Conservation (phyloP, 2,329 filamentous ascomycete species). For the Diplodia mutila region DNA sequence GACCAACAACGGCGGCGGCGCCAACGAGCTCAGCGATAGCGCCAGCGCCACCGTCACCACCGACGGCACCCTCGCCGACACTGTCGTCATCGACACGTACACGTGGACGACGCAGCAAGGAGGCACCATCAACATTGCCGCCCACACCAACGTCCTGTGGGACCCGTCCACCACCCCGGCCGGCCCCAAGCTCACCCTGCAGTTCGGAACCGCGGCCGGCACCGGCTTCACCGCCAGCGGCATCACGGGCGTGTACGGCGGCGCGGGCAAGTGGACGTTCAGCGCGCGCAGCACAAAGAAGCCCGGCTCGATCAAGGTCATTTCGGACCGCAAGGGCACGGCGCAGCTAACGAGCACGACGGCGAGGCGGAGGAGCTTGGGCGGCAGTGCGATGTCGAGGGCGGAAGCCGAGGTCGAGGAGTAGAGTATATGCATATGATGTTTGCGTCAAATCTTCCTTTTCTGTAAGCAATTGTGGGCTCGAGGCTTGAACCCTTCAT, state of each 20-base stretch:
- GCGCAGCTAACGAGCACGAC: constrained; percentile 31
- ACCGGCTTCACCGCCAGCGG: background rate
- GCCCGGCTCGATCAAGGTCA: constrained; percentile 38
- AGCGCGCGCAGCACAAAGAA: constrained; percentile 33
- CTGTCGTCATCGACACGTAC: constrained; percentile 40
- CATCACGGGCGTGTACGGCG: constrained; percentile 4
- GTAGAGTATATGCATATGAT: too few species aligned
- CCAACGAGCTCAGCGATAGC: constrained; percentile 32
- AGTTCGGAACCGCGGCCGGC: constrained; percentile 33
- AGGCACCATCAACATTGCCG: constrained; percentile 39
- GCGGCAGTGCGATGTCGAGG: background rate
- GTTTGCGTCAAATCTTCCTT: background rate
- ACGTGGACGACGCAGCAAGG: constrained; percentile 37
- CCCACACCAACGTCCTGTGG: constrained; percentile 39
- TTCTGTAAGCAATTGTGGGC: too few species aligned
- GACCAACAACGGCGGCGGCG: constrained; percentile 29
- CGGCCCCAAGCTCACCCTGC: constrained; percentile 37
- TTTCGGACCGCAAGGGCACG: constrained; percentile 33
- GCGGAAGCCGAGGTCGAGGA: background rate
- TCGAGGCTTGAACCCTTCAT: too few species aligned
- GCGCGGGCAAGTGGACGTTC: constrained; percentile 38
- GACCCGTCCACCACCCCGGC: constrained; percentile 31
- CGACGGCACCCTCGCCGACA: constrained; percentile 33
- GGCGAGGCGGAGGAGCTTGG: constrained; percentile 29
- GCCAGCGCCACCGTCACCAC: constrained; percentile 37